Evolutionary conservation across 768 basidiomycete species (phyloP).

Genomic region (Rhodotorula toruloides): DNA sequence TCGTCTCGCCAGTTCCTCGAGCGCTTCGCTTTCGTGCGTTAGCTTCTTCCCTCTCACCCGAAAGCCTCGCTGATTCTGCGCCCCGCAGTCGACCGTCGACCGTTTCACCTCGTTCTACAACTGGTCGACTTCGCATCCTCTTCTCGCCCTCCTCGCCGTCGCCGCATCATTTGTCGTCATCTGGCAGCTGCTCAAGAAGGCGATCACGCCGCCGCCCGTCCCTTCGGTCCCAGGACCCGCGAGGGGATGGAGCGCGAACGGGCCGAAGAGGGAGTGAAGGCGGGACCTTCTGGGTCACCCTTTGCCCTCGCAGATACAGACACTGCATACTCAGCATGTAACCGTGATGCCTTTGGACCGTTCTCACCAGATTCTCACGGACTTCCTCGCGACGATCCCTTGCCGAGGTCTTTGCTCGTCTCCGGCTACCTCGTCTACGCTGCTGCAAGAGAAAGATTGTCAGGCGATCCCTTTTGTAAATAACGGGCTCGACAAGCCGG

Average conservation of each 20-base stretch:
- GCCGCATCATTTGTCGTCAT: neutral
- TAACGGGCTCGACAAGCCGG: too few species aligned
- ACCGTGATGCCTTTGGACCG: too few species aligned
- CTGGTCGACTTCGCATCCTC: neutral
- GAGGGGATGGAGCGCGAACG: neutral
- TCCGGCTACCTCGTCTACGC: too few species aligned
- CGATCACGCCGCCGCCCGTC: neutral
- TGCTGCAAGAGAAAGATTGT: too few species aligned
- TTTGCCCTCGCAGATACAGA: neutral
- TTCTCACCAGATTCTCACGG: neutral
- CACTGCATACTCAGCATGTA: too few species aligned
- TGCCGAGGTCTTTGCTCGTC: too few species aligned
- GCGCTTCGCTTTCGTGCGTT: neutral
- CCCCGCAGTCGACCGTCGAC: neutral
- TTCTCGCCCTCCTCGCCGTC: neutral
- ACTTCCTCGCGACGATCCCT: too few species aligned
- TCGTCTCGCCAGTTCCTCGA: constrained; percentile 17
- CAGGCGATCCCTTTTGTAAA: too few species aligned
- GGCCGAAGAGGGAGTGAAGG: constrained; percentile 2
- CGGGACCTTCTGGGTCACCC: neutral
- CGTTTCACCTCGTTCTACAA: neutral
- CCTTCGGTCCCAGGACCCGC: neutral
- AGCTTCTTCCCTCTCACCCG: neutral
- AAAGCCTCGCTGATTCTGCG: neutral
- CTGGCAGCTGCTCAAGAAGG: neutral